phyloP scores from a whole-genome alignment of 495 filamentous ascomycete species.

The Cudoniella acicularis region DNA sequence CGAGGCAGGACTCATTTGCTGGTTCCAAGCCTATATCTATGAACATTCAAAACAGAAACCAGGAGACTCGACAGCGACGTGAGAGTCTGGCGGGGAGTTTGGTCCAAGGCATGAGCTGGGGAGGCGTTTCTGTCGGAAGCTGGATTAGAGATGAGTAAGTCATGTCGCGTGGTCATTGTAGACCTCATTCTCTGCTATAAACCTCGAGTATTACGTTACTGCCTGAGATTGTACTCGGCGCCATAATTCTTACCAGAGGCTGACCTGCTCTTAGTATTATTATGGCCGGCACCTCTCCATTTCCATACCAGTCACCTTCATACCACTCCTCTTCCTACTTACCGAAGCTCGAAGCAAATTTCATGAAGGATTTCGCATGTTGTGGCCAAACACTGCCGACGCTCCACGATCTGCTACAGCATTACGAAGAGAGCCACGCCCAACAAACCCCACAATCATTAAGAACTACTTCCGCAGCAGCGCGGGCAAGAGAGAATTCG shows the following conservation, averaged over 20 bases:
- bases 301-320: slow-evolving; percentile 84
- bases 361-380: slow-evolving; percentile 93
- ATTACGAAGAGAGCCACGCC: slow-evolving; percentile 93
- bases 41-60: slow-evolving; percentile 69
- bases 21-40: slow-evolving; percentile 82
- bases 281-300: slow-evolving; percentile 95
- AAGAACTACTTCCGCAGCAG: slow-evolving; percentile 26
- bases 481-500: slow-evolving; percentile 27
- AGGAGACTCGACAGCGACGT: slow-evolving; percentile 59
- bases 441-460: slow-evolving; percentile 51
- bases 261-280: slow-evolving; percentile 66
- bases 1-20: slow-evolving; percentile 71
- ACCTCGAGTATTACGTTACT: background rate
- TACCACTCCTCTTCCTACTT: slow-evolving; percentile 97
- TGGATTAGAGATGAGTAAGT: slow-evolving; percentile 99
- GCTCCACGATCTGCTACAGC: slow-evolving; percentile 89
- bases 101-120: slow-evolving; percentile 95
- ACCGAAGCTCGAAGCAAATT: slow-evolving; percentile 94
- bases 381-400: slow-evolving; percentile 84
- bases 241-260: slow-evolving; percentile 9
- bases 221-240: background rate
- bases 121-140: slow-evolving; percentile 91
- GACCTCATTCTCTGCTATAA: slow-evolving; percentile 1
- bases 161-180: slow-evolving; percentile 3
- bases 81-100: slow-evolving; percentile 87